Conservation (phyloP, 2,329 filamentous ascomycete genomes). For the Phaeosphaeriaceae sp. region DNA sequence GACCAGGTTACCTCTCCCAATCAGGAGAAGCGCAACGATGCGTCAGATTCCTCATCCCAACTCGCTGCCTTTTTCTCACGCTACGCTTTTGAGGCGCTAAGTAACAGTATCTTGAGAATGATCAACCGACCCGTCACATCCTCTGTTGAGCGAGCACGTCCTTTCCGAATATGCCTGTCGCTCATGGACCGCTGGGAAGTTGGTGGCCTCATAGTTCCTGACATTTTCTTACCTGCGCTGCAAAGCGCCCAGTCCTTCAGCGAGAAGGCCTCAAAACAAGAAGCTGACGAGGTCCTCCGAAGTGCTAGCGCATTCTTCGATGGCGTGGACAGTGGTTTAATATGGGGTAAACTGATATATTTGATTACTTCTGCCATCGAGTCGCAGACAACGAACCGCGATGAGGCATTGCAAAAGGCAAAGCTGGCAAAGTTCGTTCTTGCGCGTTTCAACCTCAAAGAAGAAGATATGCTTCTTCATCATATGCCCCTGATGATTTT, state of each 20-base stretch:
- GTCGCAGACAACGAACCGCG: conserved; percentile 56
- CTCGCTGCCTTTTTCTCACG: conserved; percentile 77
- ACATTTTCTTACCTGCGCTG: conserved; percentile 86
- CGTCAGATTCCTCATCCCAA: conserved; percentile 48
- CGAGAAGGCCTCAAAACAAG: conserved; percentile 66
- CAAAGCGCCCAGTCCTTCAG: conserved; percentile 80
- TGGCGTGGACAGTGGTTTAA: conserved; percentile 90
- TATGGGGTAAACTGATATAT: conserved; percentile 81
- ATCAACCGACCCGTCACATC: conserved; percentile 64
- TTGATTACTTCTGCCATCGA: conserved; percentile 62
- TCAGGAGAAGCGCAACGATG: conserved; percentile 59
- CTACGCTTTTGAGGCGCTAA: conserved; percentile 76
- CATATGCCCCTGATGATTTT: conserved; percentile 81
- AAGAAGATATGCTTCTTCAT: conserved; percentile 91
- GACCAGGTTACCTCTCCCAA: conserved; percentile 44
- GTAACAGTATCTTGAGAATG: conserved; percentile 76
- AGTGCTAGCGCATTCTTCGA: conserved; percentile 98
- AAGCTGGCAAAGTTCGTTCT: conserved; percentile 82
- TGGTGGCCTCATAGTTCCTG: conserved; percentile 84
- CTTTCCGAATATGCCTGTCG: conserved; percentile 90
- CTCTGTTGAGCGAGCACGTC: conserved; percentile 75
- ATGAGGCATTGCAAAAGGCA: conserved; percentile 66
- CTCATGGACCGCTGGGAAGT: conserved; percentile 99
- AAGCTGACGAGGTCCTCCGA: conserved; percentile 85
- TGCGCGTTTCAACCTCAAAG: conserved; percentile 86